Evolutionary conservation across 2,329 filamentous ascomycete genomes (phyloP).

Genomic region (Penicillium glabrum): DNA sequence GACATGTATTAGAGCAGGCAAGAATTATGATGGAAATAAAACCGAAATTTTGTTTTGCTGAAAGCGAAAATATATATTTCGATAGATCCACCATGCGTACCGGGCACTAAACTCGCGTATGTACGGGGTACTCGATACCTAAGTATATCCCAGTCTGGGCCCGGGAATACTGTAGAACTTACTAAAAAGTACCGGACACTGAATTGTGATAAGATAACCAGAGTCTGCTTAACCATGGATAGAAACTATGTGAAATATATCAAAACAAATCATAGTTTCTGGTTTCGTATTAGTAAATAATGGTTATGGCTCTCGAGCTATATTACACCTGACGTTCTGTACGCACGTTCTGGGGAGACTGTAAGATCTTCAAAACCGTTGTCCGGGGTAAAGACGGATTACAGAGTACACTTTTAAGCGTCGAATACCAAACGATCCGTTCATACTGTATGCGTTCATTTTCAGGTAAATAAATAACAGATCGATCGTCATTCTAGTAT

Average conservation of each 20-base stretch:
- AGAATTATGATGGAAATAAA: not conserved
- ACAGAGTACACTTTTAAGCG: not conserved
- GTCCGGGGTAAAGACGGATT: not conserved
- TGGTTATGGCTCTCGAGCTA: too few species aligned
- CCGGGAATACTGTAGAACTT: not conserved
- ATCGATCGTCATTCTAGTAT: not conserved
- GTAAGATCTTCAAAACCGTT: not conserved
- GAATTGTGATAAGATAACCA: not conserved
- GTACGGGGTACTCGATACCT: not conserved
- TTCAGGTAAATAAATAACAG: not conserved
- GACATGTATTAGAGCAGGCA: too few species aligned
- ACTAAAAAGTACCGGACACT: not conserved
- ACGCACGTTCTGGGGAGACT: not conserved
- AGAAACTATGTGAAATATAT: not conserved
- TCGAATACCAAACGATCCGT: not conserved
- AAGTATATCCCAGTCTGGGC: not conserved
- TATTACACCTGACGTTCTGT: not conserved
- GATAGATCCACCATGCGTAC: not conserved
- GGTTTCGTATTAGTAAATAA: too few species aligned
- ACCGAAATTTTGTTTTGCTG: not conserved
- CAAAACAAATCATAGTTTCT: too few species aligned
- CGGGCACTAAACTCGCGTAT: not conserved
- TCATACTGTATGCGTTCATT: not conserved
- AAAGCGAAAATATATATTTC: not conserved
- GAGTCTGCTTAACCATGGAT: not conserved